Conservation (phyloP, 805 yeast genomes). For the Candida boidinii region DNA sequence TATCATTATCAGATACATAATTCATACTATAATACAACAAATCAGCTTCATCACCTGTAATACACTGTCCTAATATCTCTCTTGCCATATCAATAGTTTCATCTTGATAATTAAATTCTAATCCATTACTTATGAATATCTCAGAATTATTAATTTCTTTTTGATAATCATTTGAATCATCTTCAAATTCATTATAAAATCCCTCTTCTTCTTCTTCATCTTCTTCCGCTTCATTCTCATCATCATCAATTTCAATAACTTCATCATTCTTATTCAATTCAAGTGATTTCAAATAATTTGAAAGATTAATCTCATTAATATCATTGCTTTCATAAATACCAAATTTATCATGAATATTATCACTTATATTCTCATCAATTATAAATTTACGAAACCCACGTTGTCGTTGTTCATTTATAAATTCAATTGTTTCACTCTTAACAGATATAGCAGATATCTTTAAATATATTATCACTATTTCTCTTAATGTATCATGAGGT, state of each 20-base stretch:
- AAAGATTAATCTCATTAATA: background rate
- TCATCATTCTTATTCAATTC: background rate
- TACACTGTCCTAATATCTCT: conserved; percentile 57
- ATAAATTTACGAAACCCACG: too few species aligned
- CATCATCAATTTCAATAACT: conserved; percentile 13
- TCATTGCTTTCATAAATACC: conserved; percentile 16
- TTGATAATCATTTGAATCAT: background rate
- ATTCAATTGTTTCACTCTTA: conserved; percentile 16
- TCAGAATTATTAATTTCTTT: conserved; percentile 4
- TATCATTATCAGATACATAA: conserved; percentile 19
- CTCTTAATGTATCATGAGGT: conserved; percentile 19
- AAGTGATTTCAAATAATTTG: background rate
- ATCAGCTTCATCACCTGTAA: conserved; percentile 76
- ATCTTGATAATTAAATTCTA: conserved; percentile 53
- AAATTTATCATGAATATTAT: conserved; percentile 17
- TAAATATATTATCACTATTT: conserved; percentile 21
- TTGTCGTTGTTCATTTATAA: conserved; percentile 14
- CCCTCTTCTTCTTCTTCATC: conserved; percentile 9
- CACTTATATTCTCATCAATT: too few species aligned
- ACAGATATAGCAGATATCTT: conserved; percentile 24
- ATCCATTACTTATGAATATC: conserved; percentile 43
- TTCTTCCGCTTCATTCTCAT: too few species aligned
- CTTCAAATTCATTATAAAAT: conserved; percentile 2
- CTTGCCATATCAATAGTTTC: conserved; percentile 62
- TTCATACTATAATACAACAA: conserved; percentile 62